A percentile compares a stretch with the other conserved stretches of the same genome.
These are phyloP conservation scores for Cadophora sp. DNA, from an alignment of 2,329 filamentous ascomycete species.

Conservation along the genomic window DNA sequence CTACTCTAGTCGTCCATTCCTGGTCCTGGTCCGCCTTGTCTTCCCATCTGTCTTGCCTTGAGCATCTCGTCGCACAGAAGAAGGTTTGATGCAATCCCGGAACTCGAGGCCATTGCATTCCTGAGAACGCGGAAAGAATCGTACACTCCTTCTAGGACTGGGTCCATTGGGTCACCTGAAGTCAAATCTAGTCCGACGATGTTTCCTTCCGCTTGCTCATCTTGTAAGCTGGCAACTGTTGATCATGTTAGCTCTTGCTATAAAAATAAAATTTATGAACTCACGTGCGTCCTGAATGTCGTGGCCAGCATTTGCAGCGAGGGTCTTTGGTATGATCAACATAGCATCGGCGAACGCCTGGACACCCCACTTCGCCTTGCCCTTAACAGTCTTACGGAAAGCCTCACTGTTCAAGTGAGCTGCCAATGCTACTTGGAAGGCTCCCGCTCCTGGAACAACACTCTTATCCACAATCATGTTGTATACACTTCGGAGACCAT, in stretches of 20 bases:
- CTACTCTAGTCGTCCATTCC: conserved; percentile 61
- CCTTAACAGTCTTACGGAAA: conserved; percentile 91
- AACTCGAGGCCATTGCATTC: conserved; percentile 92
- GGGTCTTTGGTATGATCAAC: conserved; percentile 94
- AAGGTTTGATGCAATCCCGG: conserved; percentile 94
- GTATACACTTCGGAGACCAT: conserved; percentile 95
- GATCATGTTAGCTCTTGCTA: conserved; percentile 32
- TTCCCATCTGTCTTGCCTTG: conserved; percentile 95
- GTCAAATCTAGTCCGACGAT: conserved; percentile 85
- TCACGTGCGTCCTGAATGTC: conserved; percentile 94
- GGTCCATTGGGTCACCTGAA: conserved; percentile 94
- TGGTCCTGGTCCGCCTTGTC: conserved; percentile 65
- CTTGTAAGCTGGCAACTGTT: conserved; percentile 82
- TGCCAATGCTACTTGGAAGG: conserved; percentile 94
- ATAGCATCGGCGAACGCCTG: conserved; percentile 94
- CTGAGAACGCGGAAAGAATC: conserved; percentile 95
- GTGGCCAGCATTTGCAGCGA: conserved; percentile 94
- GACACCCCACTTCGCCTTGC: conserved; percentile 97
- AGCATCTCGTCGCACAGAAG: conserved; percentile 95
- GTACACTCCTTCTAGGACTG: conserved; percentile 88
- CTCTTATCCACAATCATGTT: conserved; percentile 99
- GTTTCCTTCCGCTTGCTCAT: conserved; percentile 84
- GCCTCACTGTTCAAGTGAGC: conserved; percentile 84
- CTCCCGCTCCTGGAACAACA: conserved; percentile 91
- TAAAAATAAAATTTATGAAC: conserved; percentile 46